These are phyloP conservation scores for Hanseniaspora sp. DNA, from an alignment of 1,139 yeast genomes.

Conservation along the genomic window DNA sequence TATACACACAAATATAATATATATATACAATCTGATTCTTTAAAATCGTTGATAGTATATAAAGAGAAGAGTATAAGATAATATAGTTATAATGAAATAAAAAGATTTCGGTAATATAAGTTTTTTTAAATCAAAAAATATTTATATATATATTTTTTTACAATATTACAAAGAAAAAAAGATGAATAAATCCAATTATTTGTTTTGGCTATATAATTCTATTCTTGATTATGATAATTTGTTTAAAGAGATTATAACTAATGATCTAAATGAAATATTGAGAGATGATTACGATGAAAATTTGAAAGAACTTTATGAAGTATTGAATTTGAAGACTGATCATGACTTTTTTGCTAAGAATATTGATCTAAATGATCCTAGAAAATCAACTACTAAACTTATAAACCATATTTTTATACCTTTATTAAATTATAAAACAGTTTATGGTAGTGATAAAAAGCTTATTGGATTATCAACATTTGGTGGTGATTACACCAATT, in stretches of 20 bases:
- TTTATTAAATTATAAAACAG: background rate
- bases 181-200: background rate
- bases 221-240: background rate
- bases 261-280: background rate
- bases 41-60: too few relatives aligned
- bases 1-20: too few relatives aligned
- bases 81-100: too few relatives aligned
- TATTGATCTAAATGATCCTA: background rate
- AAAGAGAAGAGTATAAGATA: too few relatives aligned
- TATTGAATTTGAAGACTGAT: background rate
- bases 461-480: background rate
- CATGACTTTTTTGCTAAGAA: too few relatives aligned
- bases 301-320: background rate
- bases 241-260: background rate
- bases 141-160: too few relatives aligned
- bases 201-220: background rate
- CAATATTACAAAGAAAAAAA: too few relatives aligned
- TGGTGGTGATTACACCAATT: background rate
- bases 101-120: too few relatives aligned
- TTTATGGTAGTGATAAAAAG: background rate
- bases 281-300: background rate
- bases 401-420: background rate
- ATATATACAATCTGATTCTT: too few relatives aligned
- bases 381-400: background rate
- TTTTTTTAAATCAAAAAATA: too few relatives aligned